Conservation (phyloP, 2,329 filamentous ascomycete genomes). For the Fusarium palustre region DNA sequence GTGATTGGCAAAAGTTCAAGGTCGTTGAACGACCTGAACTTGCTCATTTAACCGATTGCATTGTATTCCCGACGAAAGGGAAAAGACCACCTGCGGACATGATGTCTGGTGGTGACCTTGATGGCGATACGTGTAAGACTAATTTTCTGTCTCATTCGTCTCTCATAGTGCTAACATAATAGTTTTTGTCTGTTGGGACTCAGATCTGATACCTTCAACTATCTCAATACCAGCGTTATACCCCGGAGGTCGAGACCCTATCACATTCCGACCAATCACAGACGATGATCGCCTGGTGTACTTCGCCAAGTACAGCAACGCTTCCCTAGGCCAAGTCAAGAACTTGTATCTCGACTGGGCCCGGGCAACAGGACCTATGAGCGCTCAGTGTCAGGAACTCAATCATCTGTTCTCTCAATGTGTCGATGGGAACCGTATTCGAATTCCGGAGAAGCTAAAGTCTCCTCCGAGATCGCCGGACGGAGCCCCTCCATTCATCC, state of each 20-base stretch:
- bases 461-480: not conserved
- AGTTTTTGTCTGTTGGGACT: slow-evolving; percentile 18
- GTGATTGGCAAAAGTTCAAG: slow-evolving; percentile 13
- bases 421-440: slow-evolving; percentile 9
- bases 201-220: not conserved
- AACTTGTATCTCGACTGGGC: slow-evolving; percentile 17
- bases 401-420: slow-evolving; percentile 19
- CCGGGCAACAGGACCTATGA: not conserved
- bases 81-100: slow-evolving; percentile 1
- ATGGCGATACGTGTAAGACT: slow-evolving; percentile 7
- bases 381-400: slow-evolving; percentile 4
- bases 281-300: slow-evolving; percentile 1
- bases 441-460: not conserved
- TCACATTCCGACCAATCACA: not conserved
- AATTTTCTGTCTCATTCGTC: not conserved
- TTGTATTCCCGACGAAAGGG: slow-evolving; percentile 3
- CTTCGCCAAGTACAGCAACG: not conserved
- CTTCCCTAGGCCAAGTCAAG: not conserved
- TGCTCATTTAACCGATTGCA: not conserved
- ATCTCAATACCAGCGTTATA: slow-evolving; percentile 2
- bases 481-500: not conserved
- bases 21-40: slow-evolving; percentile 1
- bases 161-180: accelerated
- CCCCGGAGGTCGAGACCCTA: not conserved
- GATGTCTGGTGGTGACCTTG: slow-evolving; percentile 7